A percentile compares a stretch with the other conserved stretches of the same genome.
Conservation (phyloP, 306 rosid species). For the Lablab purpureus region DNA sequence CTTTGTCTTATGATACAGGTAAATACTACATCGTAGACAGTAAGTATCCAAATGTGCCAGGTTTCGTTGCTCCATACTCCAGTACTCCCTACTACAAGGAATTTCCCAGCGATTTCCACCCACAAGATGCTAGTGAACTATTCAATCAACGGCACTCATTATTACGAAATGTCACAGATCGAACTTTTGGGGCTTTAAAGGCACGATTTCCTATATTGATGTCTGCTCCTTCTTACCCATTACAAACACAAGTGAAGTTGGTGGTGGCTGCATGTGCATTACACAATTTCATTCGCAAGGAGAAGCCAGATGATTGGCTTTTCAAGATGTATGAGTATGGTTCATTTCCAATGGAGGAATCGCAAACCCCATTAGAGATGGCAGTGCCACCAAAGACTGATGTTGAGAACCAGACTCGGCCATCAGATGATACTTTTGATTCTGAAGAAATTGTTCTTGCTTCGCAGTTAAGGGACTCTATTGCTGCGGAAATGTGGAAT, state of each 20-base stretch:
- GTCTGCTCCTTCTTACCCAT: conserved; percentile 84
- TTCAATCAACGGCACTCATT: conserved; percentile 84
- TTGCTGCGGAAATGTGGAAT: conserved; percentile 82
- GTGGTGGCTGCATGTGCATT: conserved; percentile 86
- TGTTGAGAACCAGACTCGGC: conserved; percentile 44
- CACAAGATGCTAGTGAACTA: conserved; percentile 74
- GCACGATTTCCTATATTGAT: conserved; percentile 83
- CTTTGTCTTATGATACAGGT: conserved; percentile 61
- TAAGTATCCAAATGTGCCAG: conserved; percentile 78
- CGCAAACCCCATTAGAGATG: conserved; percentile 53
- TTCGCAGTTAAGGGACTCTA: conserved; percentile 63
- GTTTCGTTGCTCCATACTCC: conserved; percentile 83
- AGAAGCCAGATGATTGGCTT: conserved; percentile 82
- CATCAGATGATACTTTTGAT: conserved; percentile 54
- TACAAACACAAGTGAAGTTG: conserved; percentile 89
- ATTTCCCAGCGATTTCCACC: conserved; percentile 67
- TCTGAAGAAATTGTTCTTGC: conserved; percentile 58
- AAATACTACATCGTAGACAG: conserved; percentile 83
- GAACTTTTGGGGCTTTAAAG: conserved; percentile 70
- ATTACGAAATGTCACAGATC: conserved; percentile 62
- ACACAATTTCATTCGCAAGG: conserved; percentile 78
- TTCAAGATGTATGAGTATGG: conserved; percentile 66
- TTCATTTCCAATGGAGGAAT: conserved; percentile 54
- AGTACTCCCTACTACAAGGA: conserved; percentile 62
- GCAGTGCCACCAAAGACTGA: conserved; percentile 47